A percentile compares a stretch with the other conserved stretches of the same genome.
phyloP scores from a whole-genome alignment of 2,329 filamentous ascomycete genomes.

The Monosporascus sp. region DNA sequence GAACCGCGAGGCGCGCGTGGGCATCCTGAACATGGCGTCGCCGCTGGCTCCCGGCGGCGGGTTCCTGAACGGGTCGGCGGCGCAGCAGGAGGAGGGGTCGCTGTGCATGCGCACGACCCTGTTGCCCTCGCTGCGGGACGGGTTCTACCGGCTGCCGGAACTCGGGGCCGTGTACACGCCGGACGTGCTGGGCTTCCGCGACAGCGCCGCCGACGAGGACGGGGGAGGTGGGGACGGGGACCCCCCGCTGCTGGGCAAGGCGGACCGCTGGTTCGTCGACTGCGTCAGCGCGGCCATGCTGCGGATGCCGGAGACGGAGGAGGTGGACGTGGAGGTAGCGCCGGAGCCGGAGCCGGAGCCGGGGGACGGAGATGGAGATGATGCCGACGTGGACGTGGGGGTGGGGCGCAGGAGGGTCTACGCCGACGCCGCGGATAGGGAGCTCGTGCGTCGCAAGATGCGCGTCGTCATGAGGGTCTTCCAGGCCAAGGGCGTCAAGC shows the following conservation, averaged over 20 bases:
- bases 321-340: constrained; percentile 13
- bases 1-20: constrained; percentile 31
- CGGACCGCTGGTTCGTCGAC: constrained; percentile 53
- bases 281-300: constrained; percentile 54
- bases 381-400: constrained; percentile 31
- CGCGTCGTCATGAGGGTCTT: constrained; percentile 49
- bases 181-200: constrained; percentile 54
- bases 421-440: constrained; percentile 41
- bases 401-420: constrained; percentile 23
- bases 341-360: not conserved
- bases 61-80: constrained; percentile 52
- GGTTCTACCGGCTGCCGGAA: constrained; percentile 56
- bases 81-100: constrained; percentile 59
- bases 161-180: constrained; percentile 50
- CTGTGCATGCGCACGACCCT: constrained; percentile 57
- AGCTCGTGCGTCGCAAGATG: constrained; percentile 50
- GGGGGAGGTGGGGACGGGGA: constrained; percentile 29
- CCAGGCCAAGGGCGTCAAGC: constrained; percentile 36
- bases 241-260: constrained; percentile 26
- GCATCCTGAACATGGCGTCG: constrained; percentile 60
- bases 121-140: constrained; percentile 50
- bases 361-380: not conserved
- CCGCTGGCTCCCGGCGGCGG: constrained; percentile 56
- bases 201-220: constrained; percentile 1
- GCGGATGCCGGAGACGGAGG: constrained; percentile 47